Base-by-base conservation (phyloP, 495 filamentous ascomycete species). In the Aspergillus indologenus region DNA sequence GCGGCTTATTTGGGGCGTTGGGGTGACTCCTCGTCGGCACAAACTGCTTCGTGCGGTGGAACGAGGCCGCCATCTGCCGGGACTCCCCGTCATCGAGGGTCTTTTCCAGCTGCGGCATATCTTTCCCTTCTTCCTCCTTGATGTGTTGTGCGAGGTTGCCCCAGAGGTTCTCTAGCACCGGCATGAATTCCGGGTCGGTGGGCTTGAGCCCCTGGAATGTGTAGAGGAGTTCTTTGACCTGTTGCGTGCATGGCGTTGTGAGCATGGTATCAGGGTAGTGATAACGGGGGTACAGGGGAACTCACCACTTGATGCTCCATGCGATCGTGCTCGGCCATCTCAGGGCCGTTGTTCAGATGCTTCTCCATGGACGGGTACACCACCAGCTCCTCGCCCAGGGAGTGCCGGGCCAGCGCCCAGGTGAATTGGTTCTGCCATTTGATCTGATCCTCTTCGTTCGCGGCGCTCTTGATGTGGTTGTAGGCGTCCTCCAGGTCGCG, bases 341-440 rank as follows among this genome's bases (percentile, higher is more conserved):
- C 58, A 17, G 68, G 47, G 17, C 81, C 87, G 67, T 71, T 60
- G 26, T 75, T 63, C 0, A 87, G 52, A 52, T 85, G 56, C 61
- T 84, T 83, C 62, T 89, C 87, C 8, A 90, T 77, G 0, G 79
- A 78, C 0, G 87, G 88, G 67, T 90, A 90, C 15, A 90, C 76
- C 34, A 88, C 81, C 4, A 91, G 68, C 72, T 90, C 88, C 68
- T 90, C 85, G 56, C 75, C 83, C 61, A 89, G 73, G 0, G 81
- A 80, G 64, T 89, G 83, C 9, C 87, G 81, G 12, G 89, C 83
- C 3, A 91, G 72, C 62, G 86, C 85, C 88, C 87, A 91, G 29
- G 84, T 83, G 57, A 90, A 87, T 50, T 81, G 80, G 55, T 90
- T 90, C 67, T 84, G 81, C 69, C 73, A 90, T n/a, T 77, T 70